Evolutionary conservation across 345 rosid genomes (phyloP).

Genomic region (Schrenkiella parvula): DNA sequence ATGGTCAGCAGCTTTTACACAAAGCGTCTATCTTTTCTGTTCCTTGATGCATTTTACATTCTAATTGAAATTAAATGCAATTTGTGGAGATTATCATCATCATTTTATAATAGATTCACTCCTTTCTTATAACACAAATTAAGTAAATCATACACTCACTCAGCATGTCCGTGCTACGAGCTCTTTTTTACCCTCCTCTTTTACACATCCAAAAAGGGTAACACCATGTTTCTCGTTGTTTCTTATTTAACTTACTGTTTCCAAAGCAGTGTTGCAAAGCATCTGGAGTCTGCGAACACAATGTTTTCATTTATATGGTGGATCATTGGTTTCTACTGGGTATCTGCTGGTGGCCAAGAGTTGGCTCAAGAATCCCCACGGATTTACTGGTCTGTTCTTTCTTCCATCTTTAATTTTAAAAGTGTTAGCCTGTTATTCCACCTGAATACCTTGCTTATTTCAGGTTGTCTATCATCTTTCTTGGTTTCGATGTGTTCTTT

Average conservation of each 20-base stretch:
- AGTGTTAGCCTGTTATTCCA: background rate
- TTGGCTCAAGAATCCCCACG: slow-evolving; percentile 66
- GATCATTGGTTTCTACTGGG: slow-evolving; percentile 99
- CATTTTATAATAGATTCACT: background rate
- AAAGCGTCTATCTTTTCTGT: slow-evolving; percentile 2
- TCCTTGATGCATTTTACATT: slow-evolving; percentile 1
- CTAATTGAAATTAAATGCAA: background rate
- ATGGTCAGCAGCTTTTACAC: background rate
- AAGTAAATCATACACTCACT: background rate
- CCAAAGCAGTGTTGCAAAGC: slow-evolving; percentile 67
- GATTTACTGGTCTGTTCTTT: slow-evolving; percentile 68
- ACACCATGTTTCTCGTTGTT: background rate
- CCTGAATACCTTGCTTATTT: slow-evolving; percentile 21
- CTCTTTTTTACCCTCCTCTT: background rate
- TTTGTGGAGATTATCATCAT: background rate
- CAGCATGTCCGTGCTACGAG: background rate
- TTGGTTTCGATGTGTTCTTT: slow-evolving; percentile 96
- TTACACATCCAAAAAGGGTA: background rate
- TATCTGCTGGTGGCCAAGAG: slow-evolving; percentile 83
- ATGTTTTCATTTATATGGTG: slow-evolving; percentile 98
- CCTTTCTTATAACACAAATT: background rate
- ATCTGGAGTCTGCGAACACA: slow-evolving; percentile 96
- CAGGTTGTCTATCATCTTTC: slow-evolving; percentile 93
- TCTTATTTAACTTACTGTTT: background rate
- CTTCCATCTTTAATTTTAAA: background rate